Evolutionary conservation across 2,329 filamentous ascomycete genomes (phyloP), one percentile per base, ranked within the genome.

Genomic region (Alternaria alternata): DNA sequence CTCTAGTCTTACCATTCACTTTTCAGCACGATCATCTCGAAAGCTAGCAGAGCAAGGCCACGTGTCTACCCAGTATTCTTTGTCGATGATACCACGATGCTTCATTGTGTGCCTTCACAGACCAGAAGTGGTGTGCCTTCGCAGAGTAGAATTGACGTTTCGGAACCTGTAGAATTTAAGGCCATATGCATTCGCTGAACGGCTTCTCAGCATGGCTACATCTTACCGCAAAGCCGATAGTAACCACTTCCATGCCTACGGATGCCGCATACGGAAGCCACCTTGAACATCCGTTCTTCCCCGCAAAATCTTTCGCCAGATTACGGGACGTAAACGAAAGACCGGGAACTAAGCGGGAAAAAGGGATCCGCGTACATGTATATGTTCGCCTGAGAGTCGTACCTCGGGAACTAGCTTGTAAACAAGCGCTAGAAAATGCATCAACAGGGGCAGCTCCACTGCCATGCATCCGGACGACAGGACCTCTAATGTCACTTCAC

Each of bases 361-460:
- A 54, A 18, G 44, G 22, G 52, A 55, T 51, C 51, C 46, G 51
- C 32, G 42, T 41, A 49, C 44, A 49, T 20, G 39, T 59, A 24
- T 32, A 54, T 47, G 34, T 59, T 52, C 56, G 52, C 38, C 22
- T 48, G 24, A 57, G 14, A 34, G 42, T 44, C 30, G 47, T 65
- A 55, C 61, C 69, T 68, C 65, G 68, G 68, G 65, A 66, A 54
- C 62, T 65, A 68, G 58, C 52, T 52, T 52, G 43, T 36, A 57
- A 47, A 46, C 44, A 54, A 59, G 59, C 63, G 64, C 66, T 70
- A 71, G 65, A 68, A 62, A 66, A 70, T 34, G 56, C 52, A 52
- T 54, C 20, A 59, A 66, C 63, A 68, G 58, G 64, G 68, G 61
- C 66, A 63, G 66, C 63, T 69, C 62, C 60, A 59, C 59, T 56